phyloP scores from a whole-genome alignment of 208 protist genomes.

The Wallacemonas sp. region DNA sequence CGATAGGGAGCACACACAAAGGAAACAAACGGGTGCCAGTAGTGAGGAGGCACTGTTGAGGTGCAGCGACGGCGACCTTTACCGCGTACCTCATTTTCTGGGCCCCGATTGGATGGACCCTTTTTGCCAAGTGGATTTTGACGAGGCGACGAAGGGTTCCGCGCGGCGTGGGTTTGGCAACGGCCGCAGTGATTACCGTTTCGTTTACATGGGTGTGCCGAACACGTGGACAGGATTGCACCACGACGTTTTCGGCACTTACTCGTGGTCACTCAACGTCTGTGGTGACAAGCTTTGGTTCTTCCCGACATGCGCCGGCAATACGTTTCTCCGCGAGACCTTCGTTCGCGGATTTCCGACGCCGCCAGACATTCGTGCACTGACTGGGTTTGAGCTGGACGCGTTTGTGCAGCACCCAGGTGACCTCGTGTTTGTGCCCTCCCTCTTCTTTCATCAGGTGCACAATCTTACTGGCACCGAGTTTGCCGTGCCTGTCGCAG shows the following conservation, averaged over 20 bases:
- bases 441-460: constrained; percentile 75
- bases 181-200: constrained; percentile 72
- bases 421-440: constrained; percentile 87
- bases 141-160: neutral
- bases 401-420: constrained; percentile 63
- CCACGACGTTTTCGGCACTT: constrained; percentile 87
- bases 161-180: constrained; percentile 48
- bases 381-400: constrained; percentile 46
- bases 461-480: constrained; percentile 68
- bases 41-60: neutral
- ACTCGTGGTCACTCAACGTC: constrained; percentile 89
- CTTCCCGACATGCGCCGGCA: constrained; percentile 57
- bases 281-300: constrained; percentile 85
- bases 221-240: constrained; percentile 77
- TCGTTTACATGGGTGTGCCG: constrained; percentile 77
- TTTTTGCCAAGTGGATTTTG: constrained; percentile 29
- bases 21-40: too few species aligned
- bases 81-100: constrained; percentile 68
- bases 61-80: constrained; percentile 35
- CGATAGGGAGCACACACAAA: constrained; percentile 36
- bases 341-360: constrained; percentile 33
- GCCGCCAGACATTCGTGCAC: constrained; percentile 60
- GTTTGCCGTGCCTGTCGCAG: constrained; percentile 21
- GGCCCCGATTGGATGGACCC: constrained; percentile 81
- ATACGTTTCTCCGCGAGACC: constrained; percentile 35